Percentiles rank a stretch among this genome's conserved stretches.
phyloP scores from a whole-genome alignment of 768 basidiomycete genomes.

The Rhodotorula toruloides region DNA sequence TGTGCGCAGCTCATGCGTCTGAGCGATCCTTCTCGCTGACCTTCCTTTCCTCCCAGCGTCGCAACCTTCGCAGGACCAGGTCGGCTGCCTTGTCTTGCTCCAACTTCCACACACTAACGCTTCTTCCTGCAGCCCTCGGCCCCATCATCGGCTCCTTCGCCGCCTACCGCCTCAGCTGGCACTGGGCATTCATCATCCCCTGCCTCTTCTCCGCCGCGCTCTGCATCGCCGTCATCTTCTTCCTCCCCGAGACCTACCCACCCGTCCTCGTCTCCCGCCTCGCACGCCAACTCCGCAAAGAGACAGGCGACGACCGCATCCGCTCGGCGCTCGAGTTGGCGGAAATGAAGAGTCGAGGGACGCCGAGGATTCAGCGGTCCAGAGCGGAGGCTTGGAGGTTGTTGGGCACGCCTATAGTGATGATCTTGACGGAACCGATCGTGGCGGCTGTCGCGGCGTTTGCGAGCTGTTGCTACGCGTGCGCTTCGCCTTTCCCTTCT shows the following conservation, averaged over 20 bases:
- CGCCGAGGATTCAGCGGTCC: background rate
- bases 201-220: constrained; percentile 48
- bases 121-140: too few relatives aligned
- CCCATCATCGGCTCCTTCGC: constrained; percentile 24
- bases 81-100: background rate
- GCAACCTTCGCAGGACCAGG: constrained; percentile 17
- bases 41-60: background rate
- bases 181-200: constrained; percentile 58
- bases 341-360: background rate
- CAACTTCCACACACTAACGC: background rate
- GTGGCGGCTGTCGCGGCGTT: background rate
- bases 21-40: too few relatives aligned
- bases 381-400: constrained; percentile 9
- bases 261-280: constrained; percentile 60
- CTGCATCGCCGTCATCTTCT: constrained; percentile 54
- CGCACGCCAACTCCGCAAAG: constrained; percentile 34
- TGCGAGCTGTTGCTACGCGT: constrained; percentile 20
- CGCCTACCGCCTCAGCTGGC: constrained; percentile 8
- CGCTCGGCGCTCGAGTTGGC: constrained; percentile 15
- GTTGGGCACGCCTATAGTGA: constrained; percentile 22
- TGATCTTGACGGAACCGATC: constrained; percentile 20
- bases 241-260: constrained; percentile 66
- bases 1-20: too few relatives aligned
- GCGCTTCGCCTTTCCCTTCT: background rate
- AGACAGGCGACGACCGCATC: constrained; percentile 18